Conservation (phyloP, 345 rosid genomes). For the Zanthoxylum bungeanum region DNA sequence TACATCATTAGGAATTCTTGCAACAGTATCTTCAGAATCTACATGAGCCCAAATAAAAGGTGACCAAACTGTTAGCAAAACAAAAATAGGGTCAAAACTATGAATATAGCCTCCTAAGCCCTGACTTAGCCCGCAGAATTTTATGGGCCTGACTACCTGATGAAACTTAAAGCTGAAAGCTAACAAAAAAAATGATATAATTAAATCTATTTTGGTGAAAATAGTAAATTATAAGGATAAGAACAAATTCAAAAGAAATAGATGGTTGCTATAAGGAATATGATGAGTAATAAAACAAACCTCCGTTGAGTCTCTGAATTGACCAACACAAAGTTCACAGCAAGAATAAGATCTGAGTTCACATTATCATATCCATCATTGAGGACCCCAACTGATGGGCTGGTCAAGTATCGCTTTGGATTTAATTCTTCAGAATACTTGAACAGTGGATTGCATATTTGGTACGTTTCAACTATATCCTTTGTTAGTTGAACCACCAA, state of each 20-base stretch:
- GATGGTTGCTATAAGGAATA: not conserved
- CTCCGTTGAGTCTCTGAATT: constrained; percentile 78
- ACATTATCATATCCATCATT: constrained; percentile 95
- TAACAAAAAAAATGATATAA: not conserved
- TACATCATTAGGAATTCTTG: not conserved
- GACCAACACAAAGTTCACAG: constrained; percentile 68
- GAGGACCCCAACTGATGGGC: constrained; percentile 86
- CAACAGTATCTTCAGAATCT: not conserved
- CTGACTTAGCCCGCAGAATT: not conserved
- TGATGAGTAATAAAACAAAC: constrained; percentile 38
- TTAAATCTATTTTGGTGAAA: not conserved
- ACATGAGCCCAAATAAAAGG: not conserved
- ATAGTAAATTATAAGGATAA: constrained; percentile 3
- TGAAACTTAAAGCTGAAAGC: no score
- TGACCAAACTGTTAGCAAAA: not conserved
- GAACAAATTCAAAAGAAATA: constrained; percentile 6
- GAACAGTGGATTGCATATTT: constrained; percentile 81
- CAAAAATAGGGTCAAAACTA: not conserved
- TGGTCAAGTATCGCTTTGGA: constrained; percentile 95
- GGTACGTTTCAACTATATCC: constrained; percentile 88
- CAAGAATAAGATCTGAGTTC: constrained; percentile 90
- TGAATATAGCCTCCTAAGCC: not conserved
- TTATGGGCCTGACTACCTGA: no score
- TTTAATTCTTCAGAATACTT: constrained; percentile 88
- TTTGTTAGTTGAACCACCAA: constrained; percentile 79